A percentile compares a stretch with the other conserved stretches of the same genome.
Evolutionary conservation across 108 stramenopile species (phyloP).

Genomic region (Skeletonema potamos): DNA sequence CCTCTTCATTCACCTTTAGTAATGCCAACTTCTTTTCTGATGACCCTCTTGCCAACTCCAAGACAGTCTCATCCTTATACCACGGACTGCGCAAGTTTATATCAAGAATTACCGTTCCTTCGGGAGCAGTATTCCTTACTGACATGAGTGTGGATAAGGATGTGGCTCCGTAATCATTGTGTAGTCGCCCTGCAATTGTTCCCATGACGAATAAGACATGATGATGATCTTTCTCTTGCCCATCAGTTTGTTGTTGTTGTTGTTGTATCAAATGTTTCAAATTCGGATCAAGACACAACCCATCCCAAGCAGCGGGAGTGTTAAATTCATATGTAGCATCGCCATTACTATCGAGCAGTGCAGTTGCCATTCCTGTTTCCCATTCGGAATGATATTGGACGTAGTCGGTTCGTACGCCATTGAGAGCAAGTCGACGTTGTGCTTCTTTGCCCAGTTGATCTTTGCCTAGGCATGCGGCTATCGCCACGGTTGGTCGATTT

Average conservation of each 20-base stretch:
- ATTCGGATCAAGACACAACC: constrained; percentile 6
- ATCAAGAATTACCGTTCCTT: constrained; percentile 47
- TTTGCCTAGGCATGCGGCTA: constrained; percentile 40
- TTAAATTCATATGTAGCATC: constrained; percentile 49
- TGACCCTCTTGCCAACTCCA: constrained; percentile 28
- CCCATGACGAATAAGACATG: constrained; percentile 34
- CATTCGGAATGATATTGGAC: constrained; percentile 25
- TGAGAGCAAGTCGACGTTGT: constrained; percentile 23
- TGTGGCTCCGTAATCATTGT: constrained; percentile 30
- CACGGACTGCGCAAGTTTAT: constrained; percentile 49
- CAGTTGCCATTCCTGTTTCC: constrained; percentile 49
- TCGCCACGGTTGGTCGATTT: constrained; percentile 14
- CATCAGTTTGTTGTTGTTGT: background rate
- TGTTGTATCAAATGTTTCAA: background rate
- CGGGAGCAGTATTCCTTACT: constrained; percentile 26
- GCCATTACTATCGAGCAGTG: constrained; percentile 23
- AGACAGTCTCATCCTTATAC: constrained; percentile 25
- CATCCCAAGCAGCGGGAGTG: constrained; percentile 53
- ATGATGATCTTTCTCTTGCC: background rate
- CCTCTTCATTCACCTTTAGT: constrained; percentile 54
- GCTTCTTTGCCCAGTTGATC: constrained; percentile 47
- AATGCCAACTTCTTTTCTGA: constrained; percentile 23
- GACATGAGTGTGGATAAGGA: constrained; percentile 22
- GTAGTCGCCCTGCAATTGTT: constrained; percentile 31
- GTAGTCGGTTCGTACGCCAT: constrained; percentile 25